Evolutionary conservation across 2,329 filamentous ascomycete species (phyloP).

Genomic region (Harringtonia lauricola): DNA sequence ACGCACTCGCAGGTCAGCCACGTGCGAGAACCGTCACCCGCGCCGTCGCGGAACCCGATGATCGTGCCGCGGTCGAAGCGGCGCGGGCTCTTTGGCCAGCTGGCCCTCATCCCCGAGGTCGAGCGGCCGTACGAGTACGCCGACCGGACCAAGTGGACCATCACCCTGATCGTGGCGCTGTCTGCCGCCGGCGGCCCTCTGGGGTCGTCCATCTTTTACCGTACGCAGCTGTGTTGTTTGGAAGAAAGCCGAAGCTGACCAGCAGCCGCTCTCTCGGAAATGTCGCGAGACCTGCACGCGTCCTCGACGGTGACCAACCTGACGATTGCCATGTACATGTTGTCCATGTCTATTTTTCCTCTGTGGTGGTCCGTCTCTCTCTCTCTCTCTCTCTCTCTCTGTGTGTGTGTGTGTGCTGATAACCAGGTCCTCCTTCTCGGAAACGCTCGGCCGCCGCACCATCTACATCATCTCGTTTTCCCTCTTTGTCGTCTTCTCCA

Average conservation of each 20-base stretch:
- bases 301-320: slow-evolving; percentile 60
- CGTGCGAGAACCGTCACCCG: neutral
- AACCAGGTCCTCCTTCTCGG: slow-evolving; percentile 57
- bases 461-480: slow-evolving; percentile 68
- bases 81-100: slow-evolving; percentile 60
- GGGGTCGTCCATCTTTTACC: slow-evolving; percentile 75
- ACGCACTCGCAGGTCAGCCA: neutral
- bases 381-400: no score
- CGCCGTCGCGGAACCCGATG: slow-evolving; percentile 21
- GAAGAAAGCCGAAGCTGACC: neutral
- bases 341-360: slow-evolving; percentile 73
- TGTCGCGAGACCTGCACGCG: slow-evolving; percentile 50
- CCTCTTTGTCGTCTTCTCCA: slow-evolving; percentile 60
- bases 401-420: no score
- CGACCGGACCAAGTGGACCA: slow-evolving; percentile 68
- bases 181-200: slow-evolving; percentile 71
- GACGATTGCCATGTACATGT: slow-evolving; percentile 70
- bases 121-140: slow-evolving; percentile 64
- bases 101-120: slow-evolving; percentile 63
- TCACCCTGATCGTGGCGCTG: slow-evolving; percentile 67
- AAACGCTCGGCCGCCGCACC: slow-evolving; percentile 59
- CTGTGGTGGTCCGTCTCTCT: slow-evolving; percentile 54
- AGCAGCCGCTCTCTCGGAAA: slow-evolving; percentile 55
- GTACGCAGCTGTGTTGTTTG: slow-evolving; percentile 34
- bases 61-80: slow-evolving; percentile 38